Evolutionary conservation across 306 rosid genomes (phyloP).

Genomic region (Hippophae tibetana): DNA sequence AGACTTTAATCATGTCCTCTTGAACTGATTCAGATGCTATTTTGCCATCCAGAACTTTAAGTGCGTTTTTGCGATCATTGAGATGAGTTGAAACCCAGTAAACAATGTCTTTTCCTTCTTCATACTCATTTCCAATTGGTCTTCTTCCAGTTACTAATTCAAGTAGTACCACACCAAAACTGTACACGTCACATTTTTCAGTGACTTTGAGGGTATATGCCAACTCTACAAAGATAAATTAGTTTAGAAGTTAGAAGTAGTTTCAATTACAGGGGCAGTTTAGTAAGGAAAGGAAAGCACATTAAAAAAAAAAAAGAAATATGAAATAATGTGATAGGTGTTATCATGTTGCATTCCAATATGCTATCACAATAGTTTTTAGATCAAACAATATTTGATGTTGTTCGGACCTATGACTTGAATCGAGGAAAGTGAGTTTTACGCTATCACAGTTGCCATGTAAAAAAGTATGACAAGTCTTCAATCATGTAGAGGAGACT

Average conservation of each 20-base stretch:
- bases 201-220: slow-evolving; percentile 68
- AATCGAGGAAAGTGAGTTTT: too few species aligned
- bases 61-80: slow-evolving; percentile 38
- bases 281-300: too few species aligned
- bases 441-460: too few species aligned
- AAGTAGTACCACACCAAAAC: slow-evolving; percentile 79
- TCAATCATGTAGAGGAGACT: too few species aligned
- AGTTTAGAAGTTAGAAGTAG: slow-evolving; percentile 2
- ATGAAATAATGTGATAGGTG: too few species aligned
- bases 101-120: slow-evolving; percentile 86
- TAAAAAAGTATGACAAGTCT: too few species aligned
- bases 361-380: too few species aligned
- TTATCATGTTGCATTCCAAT: too few species aligned
- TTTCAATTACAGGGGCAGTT: too few species aligned
- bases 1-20: slow-evolving; percentile 59
- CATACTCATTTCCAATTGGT: slow-evolving; percentile 72
- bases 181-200: slow-evolving; percentile 83
- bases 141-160: slow-evolving; percentile 75
- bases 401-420: too few species aligned
- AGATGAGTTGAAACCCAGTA: slow-evolving; percentile 70
- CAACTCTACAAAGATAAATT: slow-evolving; percentile 47
- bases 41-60: slow-evolving; percentile 51
- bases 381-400: too few species aligned
- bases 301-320: too few species aligned
- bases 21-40: slow-evolving; percentile 33